Conservation (phyloP, 257 asterid genomes). For the Solanum verrucosum region DNA sequence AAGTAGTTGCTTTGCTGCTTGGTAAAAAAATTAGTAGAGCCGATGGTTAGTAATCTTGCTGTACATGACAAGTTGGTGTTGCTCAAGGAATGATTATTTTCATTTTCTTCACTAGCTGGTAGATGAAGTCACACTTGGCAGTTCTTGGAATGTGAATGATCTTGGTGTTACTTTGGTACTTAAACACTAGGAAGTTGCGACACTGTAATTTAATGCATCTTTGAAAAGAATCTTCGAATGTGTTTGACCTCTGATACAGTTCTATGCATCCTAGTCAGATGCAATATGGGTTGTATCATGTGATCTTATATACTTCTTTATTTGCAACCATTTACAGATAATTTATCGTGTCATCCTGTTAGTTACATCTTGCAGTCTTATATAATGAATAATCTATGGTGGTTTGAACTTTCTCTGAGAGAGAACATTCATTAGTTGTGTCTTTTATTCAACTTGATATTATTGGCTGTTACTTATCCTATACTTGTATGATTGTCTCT, state of each 20-base stretch:
- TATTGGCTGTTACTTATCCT: not conserved
- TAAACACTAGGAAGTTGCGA: not conserved
- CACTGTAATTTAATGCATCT: not conserved
- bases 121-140: not conserved
- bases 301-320: not conserved
- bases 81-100: not conserved
- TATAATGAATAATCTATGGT: not conserved
- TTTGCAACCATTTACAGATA: not conserved
- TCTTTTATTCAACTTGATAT: not conserved
- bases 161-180: not conserved
- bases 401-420: not conserved
- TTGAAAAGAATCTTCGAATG: not conserved
- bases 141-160: not conserved
- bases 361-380: not conserved
- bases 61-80: not conserved
- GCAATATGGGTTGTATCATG: not conserved
- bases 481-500: not conserved
- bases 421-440: not conserved
- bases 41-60: not conserved
- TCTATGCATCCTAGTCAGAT: not conserved
- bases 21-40: not conserved
- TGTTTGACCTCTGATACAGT: not conserved
- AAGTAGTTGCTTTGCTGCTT: not conserved
- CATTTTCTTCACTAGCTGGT: not conserved
- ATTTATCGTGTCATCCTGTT: not conserved